These are phyloP conservation scores for Penicillium paradoxum DNA, from an alignment of 495 filamentous ascomycete species.

Conservation along the genomic window DNA sequence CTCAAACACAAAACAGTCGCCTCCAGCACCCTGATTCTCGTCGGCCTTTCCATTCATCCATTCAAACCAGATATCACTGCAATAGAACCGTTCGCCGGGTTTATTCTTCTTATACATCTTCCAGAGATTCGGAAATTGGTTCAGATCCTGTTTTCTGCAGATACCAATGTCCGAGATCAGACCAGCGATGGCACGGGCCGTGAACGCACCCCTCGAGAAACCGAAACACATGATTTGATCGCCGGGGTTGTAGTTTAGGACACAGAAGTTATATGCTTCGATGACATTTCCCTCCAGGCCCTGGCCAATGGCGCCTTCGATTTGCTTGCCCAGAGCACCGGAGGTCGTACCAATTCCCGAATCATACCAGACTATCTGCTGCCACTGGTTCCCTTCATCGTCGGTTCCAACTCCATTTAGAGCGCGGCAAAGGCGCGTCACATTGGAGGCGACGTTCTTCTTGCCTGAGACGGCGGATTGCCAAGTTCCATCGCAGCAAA, in stretches of 20 bases:
- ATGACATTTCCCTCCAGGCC: conserved; percentile 17
- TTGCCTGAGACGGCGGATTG: conserved; percentile 21
- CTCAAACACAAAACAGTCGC: conserved; percentile 8
- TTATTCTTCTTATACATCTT: conserved; percentile 41
- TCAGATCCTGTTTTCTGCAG: conserved; percentile 35
- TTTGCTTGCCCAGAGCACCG: conserved; percentile 7
- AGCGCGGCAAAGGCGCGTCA: conserved; percentile 21
- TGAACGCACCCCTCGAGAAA: conserved; percentile 57
- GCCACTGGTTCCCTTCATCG: conserved; percentile 15
- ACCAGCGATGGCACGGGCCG: conserved; percentile 52
- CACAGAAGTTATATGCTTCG: conserved; percentile 23
- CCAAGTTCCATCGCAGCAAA: conserved; percentile 31
- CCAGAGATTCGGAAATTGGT: conserved; percentile 43
- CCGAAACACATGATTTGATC: conserved; percentile 59
- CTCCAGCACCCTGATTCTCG: conserved; percentile 18
- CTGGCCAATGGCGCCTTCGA: conserved; percentile 17
- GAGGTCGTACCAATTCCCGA: conserved; percentile 22
- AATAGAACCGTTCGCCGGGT: conserved; percentile 17
- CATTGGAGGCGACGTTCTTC: conserved; percentile 25
- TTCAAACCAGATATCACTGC: conserved; percentile 6
- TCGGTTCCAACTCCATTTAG: conserved; percentile 18
- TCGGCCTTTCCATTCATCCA: conserved; percentile 18
- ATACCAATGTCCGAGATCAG: conserved; percentile 50
- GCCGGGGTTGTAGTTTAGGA: conserved; percentile 43
- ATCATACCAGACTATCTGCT: conserved; percentile 31